Conservation (phyloP, 1,284 basidiomycete genomes). For the Leucoagaricus sp. region DNA sequence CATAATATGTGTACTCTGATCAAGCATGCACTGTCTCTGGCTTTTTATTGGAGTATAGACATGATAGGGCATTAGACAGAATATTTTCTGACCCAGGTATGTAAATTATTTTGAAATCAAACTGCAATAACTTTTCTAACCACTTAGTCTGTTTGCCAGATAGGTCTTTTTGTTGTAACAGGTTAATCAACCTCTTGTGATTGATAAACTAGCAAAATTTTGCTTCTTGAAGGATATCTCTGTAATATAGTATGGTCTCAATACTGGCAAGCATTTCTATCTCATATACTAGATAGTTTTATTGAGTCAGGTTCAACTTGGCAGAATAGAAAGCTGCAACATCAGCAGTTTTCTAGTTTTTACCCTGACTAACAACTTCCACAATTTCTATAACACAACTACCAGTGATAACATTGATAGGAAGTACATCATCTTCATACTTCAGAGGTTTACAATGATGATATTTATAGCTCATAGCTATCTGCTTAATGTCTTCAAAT, state of each 20-base stretch:
- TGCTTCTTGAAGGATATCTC: slow-evolving; percentile 30
- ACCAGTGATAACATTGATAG: slow-evolving; percentile 31
- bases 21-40: too few relatives aligned
- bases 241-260: slow-evolving; percentile 32
- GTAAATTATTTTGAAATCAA: slow-evolving; percentile 31
- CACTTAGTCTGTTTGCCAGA: slow-evolving; percentile 34
- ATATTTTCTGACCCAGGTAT: slow-evolving; percentile 29
- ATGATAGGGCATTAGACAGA: slow-evolving; percentile 26
- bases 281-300: slow-evolving; percentile 25
- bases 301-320: slow-evolving; percentile 37
- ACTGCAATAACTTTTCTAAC: slow-evolving; percentile 33
- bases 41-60: slow-evolving; percentile 20
- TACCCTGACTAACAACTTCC: slow-evolving; percentile 32
- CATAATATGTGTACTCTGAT: too few relatives aligned
- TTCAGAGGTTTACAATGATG: slow-evolving; percentile 25
- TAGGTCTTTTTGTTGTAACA: slow-evolving; percentile 32
- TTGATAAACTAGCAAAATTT: slow-evolving; percentile 37
- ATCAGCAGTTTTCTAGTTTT: slow-evolving; percentile 24
- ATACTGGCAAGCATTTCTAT: slow-evolving; percentile 35
- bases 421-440: slow-evolving; percentile 19
- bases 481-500: slow-evolving; percentile 34
- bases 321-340: slow-evolving; percentile 38
- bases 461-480: slow-evolving; percentile 17
- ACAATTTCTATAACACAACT: slow-evolving; percentile 27
- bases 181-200: slow-evolving; percentile 33